Percentiles rank a stretch among this genome's conserved stretches.
Conservation (phyloP, 2,329 filamentous ascomycete genomes). For the Colletotrichum sp. region DNA sequence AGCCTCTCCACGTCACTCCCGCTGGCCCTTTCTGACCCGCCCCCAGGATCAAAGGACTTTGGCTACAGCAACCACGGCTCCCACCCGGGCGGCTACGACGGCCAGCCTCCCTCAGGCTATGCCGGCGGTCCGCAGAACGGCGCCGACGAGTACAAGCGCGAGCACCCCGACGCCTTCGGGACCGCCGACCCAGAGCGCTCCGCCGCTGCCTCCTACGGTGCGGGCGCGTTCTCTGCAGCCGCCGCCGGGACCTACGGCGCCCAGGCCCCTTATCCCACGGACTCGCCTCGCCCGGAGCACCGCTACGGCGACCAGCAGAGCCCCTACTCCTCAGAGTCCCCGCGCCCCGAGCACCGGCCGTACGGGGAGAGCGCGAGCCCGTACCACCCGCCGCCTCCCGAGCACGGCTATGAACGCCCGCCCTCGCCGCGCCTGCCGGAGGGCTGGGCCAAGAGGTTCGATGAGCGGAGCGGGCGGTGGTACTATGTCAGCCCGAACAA, state of each 20-base stretch:
- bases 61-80: constrained; percentile 17
- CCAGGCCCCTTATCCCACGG: constrained; percentile 2
- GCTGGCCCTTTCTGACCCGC: not conserved
- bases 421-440: constrained; percentile 46
- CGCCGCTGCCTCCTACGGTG: not conserved
- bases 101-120: constrained; percentile 18
- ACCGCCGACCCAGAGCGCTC: constrained; percentile 12
- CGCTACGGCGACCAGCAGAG: constrained; percentile 1
- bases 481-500: constrained; percentile 64
- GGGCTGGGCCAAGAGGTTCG: constrained; percentile 62
- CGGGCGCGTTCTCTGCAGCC: not conserved
- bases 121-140: constrained; percentile 19
- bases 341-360: not conserved
- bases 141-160: constrained; percentile 14
- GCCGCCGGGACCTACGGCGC: constrained; percentile 19
- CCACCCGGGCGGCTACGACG: constrained; percentile 8
- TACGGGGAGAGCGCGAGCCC: constrained; percentile 7
- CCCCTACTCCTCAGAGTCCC: not conserved
- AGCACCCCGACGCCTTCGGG: constrained; percentile 10
- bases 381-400: not conserved
- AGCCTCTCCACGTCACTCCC: not conserved
- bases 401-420: constrained; percentile 23
- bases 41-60: constrained; percentile 9
- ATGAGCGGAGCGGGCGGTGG: constrained; percentile 57
- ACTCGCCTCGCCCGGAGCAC: not conserved